Conservation (phyloP, 352 stramenopile genomes). For the Globisporangium spinosum region DNA sequence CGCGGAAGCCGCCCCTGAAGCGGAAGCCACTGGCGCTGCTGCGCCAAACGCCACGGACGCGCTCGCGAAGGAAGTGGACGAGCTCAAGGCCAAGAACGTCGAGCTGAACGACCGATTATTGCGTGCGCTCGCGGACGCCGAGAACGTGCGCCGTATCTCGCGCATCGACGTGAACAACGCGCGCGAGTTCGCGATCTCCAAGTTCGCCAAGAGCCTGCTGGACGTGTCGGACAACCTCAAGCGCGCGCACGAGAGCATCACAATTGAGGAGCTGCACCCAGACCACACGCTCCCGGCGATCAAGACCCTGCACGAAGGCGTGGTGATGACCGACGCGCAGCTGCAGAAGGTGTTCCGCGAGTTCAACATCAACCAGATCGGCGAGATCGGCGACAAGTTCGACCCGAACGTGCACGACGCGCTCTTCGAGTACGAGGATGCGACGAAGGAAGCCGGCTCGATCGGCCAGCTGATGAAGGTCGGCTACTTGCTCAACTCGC, state of each 20-base stretch:
- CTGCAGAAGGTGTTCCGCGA: constrained; percentile 95
- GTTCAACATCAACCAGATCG: constrained; percentile 91
- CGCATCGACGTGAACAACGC: constrained; percentile 92
- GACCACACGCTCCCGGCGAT: constrained; percentile 66
- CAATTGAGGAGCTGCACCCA: constrained; percentile 66
- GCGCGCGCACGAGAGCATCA: constrained; percentile 89
- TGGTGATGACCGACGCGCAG: constrained; percentile 95
- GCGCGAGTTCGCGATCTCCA: constrained; percentile 93
- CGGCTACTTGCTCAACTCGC: constrained; percentile 95
- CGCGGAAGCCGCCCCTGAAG: constrained; percentile 9
- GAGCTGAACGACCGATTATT: constrained; percentile 87
- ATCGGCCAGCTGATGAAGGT: constrained; percentile 97
- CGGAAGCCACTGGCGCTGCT: constrained; percentile 14
- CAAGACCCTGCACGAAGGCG: constrained; percentile 71
- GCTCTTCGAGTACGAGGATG: constrained; percentile 96
- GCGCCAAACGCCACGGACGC: constrained; percentile 24
- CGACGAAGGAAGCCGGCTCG: constrained; percentile 80
- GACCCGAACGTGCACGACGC: constrained; percentile 98
- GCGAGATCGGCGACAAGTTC: constrained; percentile 94
- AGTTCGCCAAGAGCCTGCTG: constrained; percentile 96
- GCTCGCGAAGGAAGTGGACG: constrained; percentile 64
- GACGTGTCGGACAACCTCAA: constrained; percentile 98
- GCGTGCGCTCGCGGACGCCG: constrained; percentile 94
- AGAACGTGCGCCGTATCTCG: constrained; percentile 96
- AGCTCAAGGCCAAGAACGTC: constrained; percentile 66